These are phyloP conservation scores for Allantophomopsis cytisporea DNA, from an alignment of 2,329 filamentous ascomycete genomes.

Conservation along the genomic window DNA sequence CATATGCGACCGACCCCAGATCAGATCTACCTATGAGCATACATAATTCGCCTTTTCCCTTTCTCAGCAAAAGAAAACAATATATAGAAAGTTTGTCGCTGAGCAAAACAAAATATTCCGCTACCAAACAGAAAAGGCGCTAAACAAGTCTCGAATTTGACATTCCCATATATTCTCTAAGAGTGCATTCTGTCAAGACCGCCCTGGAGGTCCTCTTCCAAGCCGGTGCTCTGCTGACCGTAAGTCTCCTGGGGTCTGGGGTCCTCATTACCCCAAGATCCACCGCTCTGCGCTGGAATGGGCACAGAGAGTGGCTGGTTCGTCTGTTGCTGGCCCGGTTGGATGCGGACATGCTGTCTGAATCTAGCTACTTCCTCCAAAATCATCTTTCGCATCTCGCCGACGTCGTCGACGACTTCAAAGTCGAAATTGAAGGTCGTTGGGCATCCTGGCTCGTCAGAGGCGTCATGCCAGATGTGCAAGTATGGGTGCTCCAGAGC, in stretches of 20 bases:
- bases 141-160: not conserved
- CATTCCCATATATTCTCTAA: constrained; percentile 5
- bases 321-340: constrained; percentile 15
- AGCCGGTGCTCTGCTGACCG: constrained; percentile 14
- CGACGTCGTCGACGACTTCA: constrained; percentile 90
- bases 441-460: constrained; percentile 87
- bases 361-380: constrained; percentile 87
- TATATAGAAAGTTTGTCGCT: too few species aligned
- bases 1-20: too few species aligned
- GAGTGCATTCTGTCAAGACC: constrained; percentile 19
- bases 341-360: constrained; percentile 36
- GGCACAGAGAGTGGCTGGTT: constrained; percentile 15
- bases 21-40: too few species aligned
- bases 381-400: constrained; percentile 94
- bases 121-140: not conserved
- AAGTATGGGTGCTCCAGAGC: constrained; percentile 95
- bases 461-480: constrained; percentile 95
- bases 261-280: constrained; percentile 17
- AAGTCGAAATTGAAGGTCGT: constrained; percentile 97
- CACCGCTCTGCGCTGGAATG: constrained; percentile 15
- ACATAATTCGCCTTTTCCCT: too few species aligned
- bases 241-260: constrained; percentile 20
- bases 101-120: too few species aligned
- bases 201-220: constrained; percentile 20
- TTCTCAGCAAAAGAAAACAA: too few species aligned